Percentiles rank a stretch among this genome's conserved stretches.
Conservation (phyloP, 169 alveolate genomes). For the Plasmodium inui region DNA sequence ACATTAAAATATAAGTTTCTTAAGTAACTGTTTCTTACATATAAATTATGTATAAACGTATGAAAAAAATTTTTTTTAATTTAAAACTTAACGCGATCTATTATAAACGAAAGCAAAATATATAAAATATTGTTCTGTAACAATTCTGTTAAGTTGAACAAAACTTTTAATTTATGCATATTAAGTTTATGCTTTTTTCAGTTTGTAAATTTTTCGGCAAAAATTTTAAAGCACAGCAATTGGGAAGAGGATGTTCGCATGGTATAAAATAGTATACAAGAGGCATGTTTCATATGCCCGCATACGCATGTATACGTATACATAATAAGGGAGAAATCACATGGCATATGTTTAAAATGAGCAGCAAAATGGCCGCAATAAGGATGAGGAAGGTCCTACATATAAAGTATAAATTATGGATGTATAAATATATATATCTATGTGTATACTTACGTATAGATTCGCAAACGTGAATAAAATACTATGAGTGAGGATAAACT, state of each 20-base stretch:
- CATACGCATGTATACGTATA: neutral
- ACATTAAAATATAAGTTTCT: neutral
- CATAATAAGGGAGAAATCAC: neutral
- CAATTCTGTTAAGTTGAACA: conserved; percentile 3
- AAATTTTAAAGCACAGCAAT: neutral
- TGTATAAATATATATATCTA: neutral
- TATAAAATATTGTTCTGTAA: neutral
- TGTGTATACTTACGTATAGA: neutral
- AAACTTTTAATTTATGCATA: neutral
- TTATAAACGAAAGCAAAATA: neutral
- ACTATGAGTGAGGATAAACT: neutral
- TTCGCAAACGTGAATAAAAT: neutral
- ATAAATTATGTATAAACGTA: neutral
- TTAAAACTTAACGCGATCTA: neutral
- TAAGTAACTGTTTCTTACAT: neutral
- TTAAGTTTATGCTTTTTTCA: neutral
- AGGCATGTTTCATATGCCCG: neutral
- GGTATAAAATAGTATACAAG: neutral
- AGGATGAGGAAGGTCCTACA: neutral
- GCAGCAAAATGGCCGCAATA: neutral
- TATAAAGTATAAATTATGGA: neutral
- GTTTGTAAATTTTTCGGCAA: neutral
- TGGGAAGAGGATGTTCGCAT: neutral
- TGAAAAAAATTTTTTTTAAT: neutral
- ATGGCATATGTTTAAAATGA: neutral